Conservation (phyloP, 805 yeast species). For the Middelhovenomyces tepae region DNA sequence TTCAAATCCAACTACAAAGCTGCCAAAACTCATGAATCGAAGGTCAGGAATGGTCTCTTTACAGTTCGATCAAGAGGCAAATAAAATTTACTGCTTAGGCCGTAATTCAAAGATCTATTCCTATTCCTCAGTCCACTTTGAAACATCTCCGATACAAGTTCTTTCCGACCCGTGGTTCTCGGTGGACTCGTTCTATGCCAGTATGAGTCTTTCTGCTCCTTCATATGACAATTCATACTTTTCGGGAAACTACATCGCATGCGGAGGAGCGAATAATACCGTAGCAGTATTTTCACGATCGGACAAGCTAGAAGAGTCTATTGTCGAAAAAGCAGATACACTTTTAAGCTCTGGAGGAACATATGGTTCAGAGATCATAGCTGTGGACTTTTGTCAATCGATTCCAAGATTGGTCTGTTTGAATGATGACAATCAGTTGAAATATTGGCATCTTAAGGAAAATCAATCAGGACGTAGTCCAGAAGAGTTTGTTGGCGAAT, state of each 20-base stretch:
- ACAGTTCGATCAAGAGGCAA: conserved; percentile 10
- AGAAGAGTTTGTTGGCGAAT: too few relatives aligned
- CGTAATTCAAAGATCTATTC: conserved; percentile 14
- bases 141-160: conserved; percentile 5
- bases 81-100: conserved; percentile 18
- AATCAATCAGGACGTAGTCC: too few relatives aligned
- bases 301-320: too few relatives aligned
- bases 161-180: conserved; percentile 9
- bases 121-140: conserved; percentile 4
- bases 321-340: conserved; percentile 6
- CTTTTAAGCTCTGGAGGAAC: conserved; percentile 8
- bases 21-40: conserved; percentile 5
- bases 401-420: conserved; percentile 7
- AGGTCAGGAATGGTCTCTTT: conserved; percentile 15
- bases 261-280: too few relatives aligned
- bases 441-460: too few relatives aligned
- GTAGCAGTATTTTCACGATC: too few relatives aligned
- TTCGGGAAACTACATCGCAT: conserved; percentile 13
- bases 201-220: conserved; percentile 12
- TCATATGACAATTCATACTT: conserved; percentile 7
- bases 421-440: conserved; percentile 11
- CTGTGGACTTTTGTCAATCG: conserved; percentile 1
- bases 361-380: too few relatives aligned
- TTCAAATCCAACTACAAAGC: conserved; percentile 2
- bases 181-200: conserved; percentile 14